These are phyloP conservation scores for Aureobasidium pullulans DNA, from an alignment of 2,329 filamentous ascomycete genomes.

Conservation along the genomic window DNA sequence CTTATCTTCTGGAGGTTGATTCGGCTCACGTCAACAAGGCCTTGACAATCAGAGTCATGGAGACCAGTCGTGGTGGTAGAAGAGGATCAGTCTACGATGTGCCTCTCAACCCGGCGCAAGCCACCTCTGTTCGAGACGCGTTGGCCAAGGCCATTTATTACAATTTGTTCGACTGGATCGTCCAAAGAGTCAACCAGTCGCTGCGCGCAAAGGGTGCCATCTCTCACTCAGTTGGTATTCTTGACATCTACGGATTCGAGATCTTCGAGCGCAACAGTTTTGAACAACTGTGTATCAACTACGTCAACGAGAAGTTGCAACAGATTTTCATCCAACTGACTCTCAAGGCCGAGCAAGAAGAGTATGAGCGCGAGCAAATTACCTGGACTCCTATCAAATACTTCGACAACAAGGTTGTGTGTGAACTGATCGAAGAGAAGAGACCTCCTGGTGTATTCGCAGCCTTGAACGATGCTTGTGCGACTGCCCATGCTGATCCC, in stretches of 20 bases:
- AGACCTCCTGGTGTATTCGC: slow-evolving; percentile 89
- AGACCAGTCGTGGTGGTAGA: slow-evolving; percentile 58
- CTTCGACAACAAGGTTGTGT: slow-evolving; percentile 99
- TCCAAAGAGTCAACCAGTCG: slow-evolving; percentile 82
- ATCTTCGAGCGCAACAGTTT: slow-evolving; percentile 99
- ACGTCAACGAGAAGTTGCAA: slow-evolving; percentile 98
- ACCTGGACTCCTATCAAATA: slow-evolving; percentile 99
- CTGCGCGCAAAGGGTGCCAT: slow-evolving; percentile 69
- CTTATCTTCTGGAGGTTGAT: slow-evolving; percentile 86
- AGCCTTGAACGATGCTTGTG: slow-evolving; percentile 93
- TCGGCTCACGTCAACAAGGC: slow-evolving; percentile 73
- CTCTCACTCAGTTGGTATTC: slow-evolving; percentile 83
- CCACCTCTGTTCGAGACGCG: slow-evolving; percentile 78
- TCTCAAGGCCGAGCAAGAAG: slow-evolving; percentile 92
- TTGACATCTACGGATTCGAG: slow-evolving; percentile 98
- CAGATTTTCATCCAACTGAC: slow-evolving; percentile 99
- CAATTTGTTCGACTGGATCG: slow-evolving; percentile 98
- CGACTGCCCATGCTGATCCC: slow-evolving; percentile 95
- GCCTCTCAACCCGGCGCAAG: slow-evolving; percentile 81
- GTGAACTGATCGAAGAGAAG: slow-evolving; percentile 88
- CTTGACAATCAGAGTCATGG: slow-evolving; percentile 81
- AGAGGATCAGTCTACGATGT: slow-evolving; percentile 63
- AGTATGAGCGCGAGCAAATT: slow-evolving; percentile 92
- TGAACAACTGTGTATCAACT: slow-evolving; percentile 98
- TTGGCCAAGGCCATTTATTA: slow-evolving; percentile 93